Evolutionary conservation across 192 early-diverging fungal species (phyloP).

Genomic region (Rhizophagus clarus): DNA sequence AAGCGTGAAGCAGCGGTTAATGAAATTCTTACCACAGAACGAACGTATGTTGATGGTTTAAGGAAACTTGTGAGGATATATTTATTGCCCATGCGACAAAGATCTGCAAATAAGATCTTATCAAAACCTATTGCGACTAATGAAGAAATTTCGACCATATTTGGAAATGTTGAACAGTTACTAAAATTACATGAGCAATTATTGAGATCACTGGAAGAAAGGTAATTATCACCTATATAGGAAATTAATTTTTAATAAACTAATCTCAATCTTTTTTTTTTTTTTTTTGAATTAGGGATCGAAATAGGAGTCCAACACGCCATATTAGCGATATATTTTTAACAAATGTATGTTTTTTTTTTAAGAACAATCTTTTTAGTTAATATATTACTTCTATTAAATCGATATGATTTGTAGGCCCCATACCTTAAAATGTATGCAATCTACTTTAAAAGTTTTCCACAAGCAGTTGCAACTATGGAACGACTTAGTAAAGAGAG

Average conservation of each 20-base stretch:
- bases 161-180: conserved; percentile 28
- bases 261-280: not conserved
- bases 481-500: conserved; percentile 34
- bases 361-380: not conserved
- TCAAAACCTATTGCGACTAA: conserved; percentile 17
- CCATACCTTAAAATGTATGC: conserved; percentile 86
- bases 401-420: conserved; percentile 7
- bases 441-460: conserved; percentile 84
- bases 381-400: not conserved
- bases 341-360: conserved; percentile 19
- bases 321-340: conserved; percentile 28
- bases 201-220: conserved; percentile 27
- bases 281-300: not conserved
- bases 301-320: conserved; percentile 10
- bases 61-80: conserved; percentile 65
- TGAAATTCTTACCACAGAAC: conserved; percentile 84
- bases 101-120: conserved; percentile 18
- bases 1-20: conserved; percentile 44
- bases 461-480: conserved; percentile 51
- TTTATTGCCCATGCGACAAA: conserved; percentile 43
- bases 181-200: conserved; percentile 22
- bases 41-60: conserved; percentile 84
- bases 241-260: too few relatives aligned
- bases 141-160: conserved; percentile 21
- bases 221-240: conserved; percentile 1